phyloP scores from a whole-genome alignment of 2,329 filamentous ascomycete species.

The Curvularia sp. region DNA sequence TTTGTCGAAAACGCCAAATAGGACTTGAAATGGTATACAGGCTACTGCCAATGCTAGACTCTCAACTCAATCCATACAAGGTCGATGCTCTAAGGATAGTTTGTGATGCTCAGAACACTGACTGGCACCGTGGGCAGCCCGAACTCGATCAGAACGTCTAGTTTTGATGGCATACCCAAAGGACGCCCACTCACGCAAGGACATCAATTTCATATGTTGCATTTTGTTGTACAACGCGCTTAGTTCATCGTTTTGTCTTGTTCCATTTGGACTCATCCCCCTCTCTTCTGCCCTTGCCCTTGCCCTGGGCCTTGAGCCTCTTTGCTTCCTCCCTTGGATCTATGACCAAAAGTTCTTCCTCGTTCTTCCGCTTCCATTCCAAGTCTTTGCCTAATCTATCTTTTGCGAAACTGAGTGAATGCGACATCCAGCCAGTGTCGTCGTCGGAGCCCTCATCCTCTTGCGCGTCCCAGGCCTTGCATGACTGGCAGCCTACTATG shows the following conservation, averaged over 20 bases:
- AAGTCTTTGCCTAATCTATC: constrained; percentile 91
- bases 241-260: constrained; percentile 23
- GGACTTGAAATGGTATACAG: not conserved
- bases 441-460: constrained; percentile 65
- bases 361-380: constrained; percentile 87
- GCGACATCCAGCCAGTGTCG: constrained; percentile 80
- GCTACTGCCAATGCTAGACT: not conserved
- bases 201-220: not conserved
- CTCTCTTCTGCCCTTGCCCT: constrained; percentile 52
- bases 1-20: not conserved
- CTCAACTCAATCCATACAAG: not conserved
- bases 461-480: constrained; percentile 81
- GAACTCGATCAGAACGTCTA: not conserved
- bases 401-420: constrained; percentile 83
- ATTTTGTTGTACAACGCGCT: not conserved
- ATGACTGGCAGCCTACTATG: constrained; percentile 93
- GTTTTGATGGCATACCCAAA: not conserved
- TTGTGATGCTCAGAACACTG: not conserved
- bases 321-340: constrained; percentile 85
- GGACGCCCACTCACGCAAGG: not conserved
- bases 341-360: constrained; percentile 90
- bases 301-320: constrained; percentile 66
- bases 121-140: not conserved
- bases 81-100: not conserved
- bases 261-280: constrained; percentile 38